These are phyloP conservation scores for Fusarium pseudoanthophilum DNA, from an alignment of 2,329 filamentous ascomycete genomes.

Conservation along the genomic window DNA sequence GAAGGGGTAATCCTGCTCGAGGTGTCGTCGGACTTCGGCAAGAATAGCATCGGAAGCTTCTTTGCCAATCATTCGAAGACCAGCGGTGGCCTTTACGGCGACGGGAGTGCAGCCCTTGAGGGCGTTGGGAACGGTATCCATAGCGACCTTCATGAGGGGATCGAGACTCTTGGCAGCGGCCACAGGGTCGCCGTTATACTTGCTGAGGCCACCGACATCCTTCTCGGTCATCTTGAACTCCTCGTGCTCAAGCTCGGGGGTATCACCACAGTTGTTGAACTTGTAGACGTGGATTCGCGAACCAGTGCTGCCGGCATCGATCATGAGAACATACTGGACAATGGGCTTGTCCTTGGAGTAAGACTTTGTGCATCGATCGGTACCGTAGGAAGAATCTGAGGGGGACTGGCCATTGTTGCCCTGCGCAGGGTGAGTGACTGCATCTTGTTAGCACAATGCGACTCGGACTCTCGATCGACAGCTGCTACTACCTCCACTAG, in stretches of 20 bases:
- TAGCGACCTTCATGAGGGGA: constrained; percentile 84
- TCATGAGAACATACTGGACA: constrained; percentile 98
- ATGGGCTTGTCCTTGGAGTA: constrained; percentile 90
- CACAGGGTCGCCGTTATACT: constrained; percentile 86
- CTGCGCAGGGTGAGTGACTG: constrained; percentile 41
- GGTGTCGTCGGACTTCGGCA: constrained; percentile 80
- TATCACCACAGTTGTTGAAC: constrained; percentile 97
- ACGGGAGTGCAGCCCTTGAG: constrained; percentile 93
- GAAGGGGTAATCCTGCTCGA: constrained; percentile 94
- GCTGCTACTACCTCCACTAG: constrained; percentile 25
- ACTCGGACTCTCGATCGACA: neutral
- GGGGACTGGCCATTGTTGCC: constrained; percentile 61
- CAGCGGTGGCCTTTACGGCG: constrained; percentile 98
- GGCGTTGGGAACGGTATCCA: constrained; percentile 85
- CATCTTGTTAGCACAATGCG: constrained; percentile 13
- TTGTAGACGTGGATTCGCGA: constrained; percentile 98
- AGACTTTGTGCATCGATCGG: constrained; percentile 83
- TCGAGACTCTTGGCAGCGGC: constrained; percentile 92
- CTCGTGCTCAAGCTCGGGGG: constrained; percentile 94
- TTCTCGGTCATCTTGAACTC: constrained; percentile 94
- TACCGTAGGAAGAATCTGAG: constrained; percentile 71
- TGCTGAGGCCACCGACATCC: constrained; percentile 84
- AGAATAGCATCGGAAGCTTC: constrained; percentile 87
- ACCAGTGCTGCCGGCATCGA: constrained; percentile 96
- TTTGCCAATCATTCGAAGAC: constrained; percentile 84